Conservation (phyloP, 768 basidiomycete species). For the Boletus tomentosulus region DNA sequence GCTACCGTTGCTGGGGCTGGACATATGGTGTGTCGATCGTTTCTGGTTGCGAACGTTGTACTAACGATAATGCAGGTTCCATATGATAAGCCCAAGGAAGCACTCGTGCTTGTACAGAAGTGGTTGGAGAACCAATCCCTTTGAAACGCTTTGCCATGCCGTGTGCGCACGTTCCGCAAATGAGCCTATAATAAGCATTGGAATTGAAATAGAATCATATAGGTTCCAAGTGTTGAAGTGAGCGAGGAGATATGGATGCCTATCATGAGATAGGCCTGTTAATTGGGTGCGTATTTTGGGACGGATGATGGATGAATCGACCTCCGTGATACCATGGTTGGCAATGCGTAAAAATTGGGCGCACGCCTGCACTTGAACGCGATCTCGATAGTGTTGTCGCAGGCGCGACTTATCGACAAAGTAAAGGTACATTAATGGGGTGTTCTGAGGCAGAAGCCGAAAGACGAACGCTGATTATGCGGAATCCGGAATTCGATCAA, state of each 20-base stretch:
- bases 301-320: background rate
- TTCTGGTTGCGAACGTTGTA: background rate
- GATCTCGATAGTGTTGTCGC: background rate
- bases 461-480: background rate
- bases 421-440: background rate
- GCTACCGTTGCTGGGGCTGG: constrained; percentile 61
- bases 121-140: constrained; percentile 35
- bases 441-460: background rate
- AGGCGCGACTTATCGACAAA: background rate
- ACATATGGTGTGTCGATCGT: constrained; percentile 51
- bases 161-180: background rate
- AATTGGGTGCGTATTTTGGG: background rate
- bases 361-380: background rate
- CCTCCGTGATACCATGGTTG: background rate
- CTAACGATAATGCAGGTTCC: constrained; percentile 38
- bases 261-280: background rate
- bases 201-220: background rate
- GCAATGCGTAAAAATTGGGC: constrained; percentile 9
- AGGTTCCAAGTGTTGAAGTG: background rate
- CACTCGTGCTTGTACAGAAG: constrained; percentile 42
- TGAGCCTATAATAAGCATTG: background rate
- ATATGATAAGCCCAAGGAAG: constrained; percentile 53
- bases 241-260: no score
- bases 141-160: background rate
- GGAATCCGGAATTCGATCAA: background rate